These are phyloP conservation scores for Cercospora janseana DNA, from an alignment of 2,329 filamentous ascomycete genomes.

Conservation along the genomic window DNA sequence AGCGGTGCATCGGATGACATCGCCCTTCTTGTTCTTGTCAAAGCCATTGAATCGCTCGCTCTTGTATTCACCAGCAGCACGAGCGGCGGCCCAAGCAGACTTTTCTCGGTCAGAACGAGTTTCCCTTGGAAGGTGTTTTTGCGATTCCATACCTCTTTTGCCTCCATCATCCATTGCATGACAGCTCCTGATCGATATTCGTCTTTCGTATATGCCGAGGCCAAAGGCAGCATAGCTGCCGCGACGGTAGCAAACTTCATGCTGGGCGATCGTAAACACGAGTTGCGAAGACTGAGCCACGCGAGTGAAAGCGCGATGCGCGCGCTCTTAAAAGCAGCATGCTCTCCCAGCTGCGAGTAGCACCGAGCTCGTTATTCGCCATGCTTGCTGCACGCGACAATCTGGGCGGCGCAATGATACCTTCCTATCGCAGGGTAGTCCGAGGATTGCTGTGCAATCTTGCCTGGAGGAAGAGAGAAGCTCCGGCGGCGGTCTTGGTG, in stretches of 20 bases:
- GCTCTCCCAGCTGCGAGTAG: slow-evolving; percentile 5
- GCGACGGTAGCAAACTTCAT: slow-evolving; percentile 24
- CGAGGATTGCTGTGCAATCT: slow-evolving; percentile 3
- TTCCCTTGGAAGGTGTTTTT: background rate
- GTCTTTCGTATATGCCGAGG: slow-evolving; percentile 22
- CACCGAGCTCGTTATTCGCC: slow-evolving; percentile 7
- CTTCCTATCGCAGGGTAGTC: slow-evolving; percentile 20
- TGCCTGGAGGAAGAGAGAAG: slow-evolving; percentile 4
- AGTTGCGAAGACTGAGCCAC: background rate
- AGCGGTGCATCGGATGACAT: slow-evolving; percentile 40
- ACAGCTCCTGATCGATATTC: slow-evolving; percentile 25
- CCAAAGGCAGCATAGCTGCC: slow-evolving; percentile 21
- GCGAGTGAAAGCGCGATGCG: background rate
- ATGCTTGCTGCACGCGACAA: slow-evolving; percentile 12
- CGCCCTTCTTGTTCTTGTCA: slow-evolving; percentile 16
- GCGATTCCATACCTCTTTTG: slow-evolving; percentile 21
- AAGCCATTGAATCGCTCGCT: slow-evolving; percentile 25
- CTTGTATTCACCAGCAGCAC: slow-evolving; percentile 27
- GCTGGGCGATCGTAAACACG: slow-evolving; percentile 1
- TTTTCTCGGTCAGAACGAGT: slow-evolving; percentile 8
- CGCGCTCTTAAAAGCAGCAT: slow-evolving; percentile 12
- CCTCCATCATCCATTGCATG: slow-evolving; percentile 26
- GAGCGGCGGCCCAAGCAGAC: slow-evolving; percentile 27
- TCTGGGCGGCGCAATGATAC: slow-evolving; percentile 14
- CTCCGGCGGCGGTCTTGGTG: background rate